Base-by-base conservation (phyloP, 495 filamentous ascomycete genomes). In the Daldinia bambusicola region DNA sequence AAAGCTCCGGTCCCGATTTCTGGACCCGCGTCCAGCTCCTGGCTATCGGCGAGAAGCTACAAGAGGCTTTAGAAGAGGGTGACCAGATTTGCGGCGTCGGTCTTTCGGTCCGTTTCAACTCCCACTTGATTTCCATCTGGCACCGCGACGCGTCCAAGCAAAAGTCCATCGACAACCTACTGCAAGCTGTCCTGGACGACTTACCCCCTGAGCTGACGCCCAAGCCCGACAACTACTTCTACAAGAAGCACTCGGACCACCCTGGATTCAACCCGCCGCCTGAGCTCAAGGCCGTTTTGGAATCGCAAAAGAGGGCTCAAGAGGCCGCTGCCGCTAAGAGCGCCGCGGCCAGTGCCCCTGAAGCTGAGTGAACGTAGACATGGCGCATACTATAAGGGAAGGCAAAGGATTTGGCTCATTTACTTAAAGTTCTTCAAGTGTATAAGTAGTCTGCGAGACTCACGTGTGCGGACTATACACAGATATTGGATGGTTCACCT, bases 121-220 rank as follows among this genome's bases (percentile, higher is more conserved):
- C 88, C 3, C 87, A 93, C 72, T 85, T 94, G 41, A 90, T 97
- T 75, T 90, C 89, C 55, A 87, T 97, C 69, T 97, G 94, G 94
- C 94, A 96, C 79, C 91, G 93, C 37, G 91, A 94, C 70, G 84
- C 84, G 36, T 89, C 87, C 14, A 91, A 92, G 76, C 83, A 91
- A 63, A 87, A 84, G 64, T 93, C 91, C 2, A 89, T 94, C 66
- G 88, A 93, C 66, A 84, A 80, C 45, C 85, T 97, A 16, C 83
- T 92, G 36, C 78, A 84, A 66, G 88, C 86, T 26, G 88, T 95
- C 14, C 81, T 95, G 18, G 87, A 90, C 16, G 84, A 89, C 55
- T 79, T 97, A 2, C 88, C 89, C 1, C 82, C 84, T 5, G 89
- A 91, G 65, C 78, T 95, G 36, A 82, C 83, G 53, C 92, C 92